Base-by-base conservation (phyloP, 208 protist genomes). In the Strigomonas galati region DNA sequence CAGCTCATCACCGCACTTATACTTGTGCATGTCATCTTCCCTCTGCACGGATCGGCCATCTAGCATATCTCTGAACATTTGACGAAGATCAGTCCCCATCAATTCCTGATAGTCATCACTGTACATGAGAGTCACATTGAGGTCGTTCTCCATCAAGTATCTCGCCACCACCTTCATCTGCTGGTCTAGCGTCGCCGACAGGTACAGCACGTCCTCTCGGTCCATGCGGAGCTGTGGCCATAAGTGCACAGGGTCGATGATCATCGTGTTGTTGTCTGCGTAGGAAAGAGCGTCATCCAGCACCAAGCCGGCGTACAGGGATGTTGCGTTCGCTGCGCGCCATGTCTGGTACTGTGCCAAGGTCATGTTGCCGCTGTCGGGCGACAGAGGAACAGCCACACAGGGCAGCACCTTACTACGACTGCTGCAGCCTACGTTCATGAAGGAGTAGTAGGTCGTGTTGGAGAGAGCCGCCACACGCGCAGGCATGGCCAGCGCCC, bases 131-230 rank as follows among this genome's bases (percentile, higher is more conserved):
- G 43, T 48, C 17, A 48, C 43, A 48, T n/a, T 48, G 17, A 10
- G 43, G 17, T 10, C 10, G 43, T 17, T 48, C 17, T 48, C 17
- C 43, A 48, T 56, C 54, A 26, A 6, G 23, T 60, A 7, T 6
- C 10, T 26, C 14, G 30, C 6, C 54, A 60, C 10, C 15, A 40
- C 10, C 23, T 23, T n/a, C 30, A 60, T 4, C 30, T 60, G 54
- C 54, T 60, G 54, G 23, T 60, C 54, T 17, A 60, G 10, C 15
- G 54, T 60, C 15, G 54, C 23, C 10, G 32, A 60, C 30, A 60
- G 26, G 54, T 60, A 60, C 15, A 60, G 9, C 15, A 40, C 30
- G n/a, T 60, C 12, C n/a, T 14, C 19, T 19, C 19, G 14, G 19
- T 49, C 14, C 43, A n/a, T 19, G 43, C 15, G 19, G 43, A 19